These are phyloP conservation scores for Ceratonia siliqua DNA, from an alignment of 306 rosid genomes.

Conservation along the genomic window DNA sequence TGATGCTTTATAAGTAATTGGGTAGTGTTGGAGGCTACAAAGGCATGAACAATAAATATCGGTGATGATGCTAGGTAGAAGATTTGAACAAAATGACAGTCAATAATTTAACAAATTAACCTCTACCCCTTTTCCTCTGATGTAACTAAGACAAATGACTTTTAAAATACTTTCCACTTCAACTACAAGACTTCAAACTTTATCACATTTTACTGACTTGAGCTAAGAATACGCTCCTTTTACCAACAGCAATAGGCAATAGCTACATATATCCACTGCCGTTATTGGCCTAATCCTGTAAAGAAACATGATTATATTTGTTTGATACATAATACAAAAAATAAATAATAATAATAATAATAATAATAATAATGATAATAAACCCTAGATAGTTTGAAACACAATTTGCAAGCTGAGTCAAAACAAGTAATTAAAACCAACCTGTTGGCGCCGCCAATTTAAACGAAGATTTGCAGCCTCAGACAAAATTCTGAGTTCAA, in stretches of 20 bases:
- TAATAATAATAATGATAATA: too few relatives aligned
- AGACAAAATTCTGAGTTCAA: constrained; percentile 73
- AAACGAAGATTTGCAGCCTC: constrained; percentile 87
- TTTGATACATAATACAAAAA: not conserved
- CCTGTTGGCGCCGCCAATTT: constrained; percentile 89
- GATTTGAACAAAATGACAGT: not conserved
- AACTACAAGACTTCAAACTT: not conserved
- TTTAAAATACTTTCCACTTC: not conserved
- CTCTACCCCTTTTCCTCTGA: not conserved
- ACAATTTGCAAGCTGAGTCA: not conserved
- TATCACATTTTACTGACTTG: constrained; percentile 3
- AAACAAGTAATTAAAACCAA: constrained; percentile 37
- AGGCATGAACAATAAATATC: not conserved
- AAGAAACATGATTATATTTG: not conserved
- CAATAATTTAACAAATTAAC: not conserved
- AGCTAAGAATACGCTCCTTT: constrained; percentile 17
- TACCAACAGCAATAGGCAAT: constrained; percentile 1
- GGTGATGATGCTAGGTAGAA: constrained; percentile 8
- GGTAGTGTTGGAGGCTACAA: constrained; percentile 23
- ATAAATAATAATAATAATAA: too few relatives aligned
- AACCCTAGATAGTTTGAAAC: too few relatives aligned
- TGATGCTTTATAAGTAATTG: constrained; percentile 4
- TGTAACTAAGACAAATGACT: not conserved
- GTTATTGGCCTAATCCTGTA: not conserved
- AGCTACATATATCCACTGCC: not conserved